A percentile compares a stretch with the other conserved stretches of the same genome.
These are phyloP conservation scores for Moelleriella libera DNA, from an alignment of 2,329 filamentous ascomycete genomes.

Conservation along the genomic window DNA sequence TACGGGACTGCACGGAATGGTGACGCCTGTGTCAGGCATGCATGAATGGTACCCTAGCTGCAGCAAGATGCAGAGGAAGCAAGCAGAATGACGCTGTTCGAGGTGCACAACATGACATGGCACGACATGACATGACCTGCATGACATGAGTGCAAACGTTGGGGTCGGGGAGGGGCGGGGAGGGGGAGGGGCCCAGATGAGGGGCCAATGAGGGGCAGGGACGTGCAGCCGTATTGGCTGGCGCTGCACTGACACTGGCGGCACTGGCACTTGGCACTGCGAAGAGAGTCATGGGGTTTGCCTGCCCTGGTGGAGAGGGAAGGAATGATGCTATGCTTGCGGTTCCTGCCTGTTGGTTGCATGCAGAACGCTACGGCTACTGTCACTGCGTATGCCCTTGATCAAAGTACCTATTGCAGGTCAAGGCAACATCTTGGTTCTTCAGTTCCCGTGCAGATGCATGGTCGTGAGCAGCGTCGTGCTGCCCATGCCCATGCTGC, in stretches of 20 bases:
- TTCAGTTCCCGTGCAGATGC: background rate
- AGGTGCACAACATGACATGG: background rate
- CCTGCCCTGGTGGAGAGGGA: no score
- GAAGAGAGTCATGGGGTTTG: no score
- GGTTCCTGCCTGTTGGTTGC: no score
- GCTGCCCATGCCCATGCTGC: background rate
- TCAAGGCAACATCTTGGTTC: background rate
- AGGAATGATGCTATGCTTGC: no score
- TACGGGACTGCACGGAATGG: background rate
- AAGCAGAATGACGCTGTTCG: background rate
- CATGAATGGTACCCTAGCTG: background rate
- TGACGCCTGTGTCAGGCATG: background rate
- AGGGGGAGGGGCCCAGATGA: background rate
- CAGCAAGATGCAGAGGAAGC: background rate
- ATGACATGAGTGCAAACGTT: background rate
- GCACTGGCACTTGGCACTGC: no score
- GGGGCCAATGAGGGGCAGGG: background rate
- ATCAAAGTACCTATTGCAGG: background rate
- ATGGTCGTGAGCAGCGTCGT: background rate
- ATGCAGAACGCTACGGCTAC: no score
- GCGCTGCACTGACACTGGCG: no score
- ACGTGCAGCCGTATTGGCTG: no score
- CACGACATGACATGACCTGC: background rate
- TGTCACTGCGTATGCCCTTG: no score
- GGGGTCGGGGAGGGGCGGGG: background rate